Conservation (phyloP, 345 rosid species). For the Camelina sativa region DNA sequence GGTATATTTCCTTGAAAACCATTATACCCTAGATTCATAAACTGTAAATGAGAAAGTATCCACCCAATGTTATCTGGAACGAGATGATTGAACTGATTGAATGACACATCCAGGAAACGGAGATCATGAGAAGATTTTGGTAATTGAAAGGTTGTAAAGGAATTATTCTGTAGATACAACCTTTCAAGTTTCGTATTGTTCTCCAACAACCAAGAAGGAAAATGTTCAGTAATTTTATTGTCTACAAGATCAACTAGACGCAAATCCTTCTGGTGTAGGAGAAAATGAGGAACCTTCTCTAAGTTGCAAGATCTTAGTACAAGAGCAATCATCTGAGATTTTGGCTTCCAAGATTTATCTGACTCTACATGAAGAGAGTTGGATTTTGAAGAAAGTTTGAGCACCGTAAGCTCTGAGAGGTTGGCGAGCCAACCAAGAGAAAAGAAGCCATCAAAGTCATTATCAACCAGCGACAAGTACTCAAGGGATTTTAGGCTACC, state of each 20-base stretch:
- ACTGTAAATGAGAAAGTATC: neutral
- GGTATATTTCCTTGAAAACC: constrained; percentile 8
- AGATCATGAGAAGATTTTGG: constrained; percentile 5
- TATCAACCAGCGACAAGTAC: constrained; percentile 27
- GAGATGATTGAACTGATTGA: neutral
- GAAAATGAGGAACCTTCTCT: constrained; percentile 22
- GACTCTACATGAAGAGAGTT: neutral
- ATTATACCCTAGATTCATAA: neutral
- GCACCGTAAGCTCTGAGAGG: constrained; percentile 23
- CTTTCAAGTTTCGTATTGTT: constrained; percentile 11
- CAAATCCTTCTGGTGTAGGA: constrained; percentile 8
- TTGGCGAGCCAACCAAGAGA: constrained; percentile 17
- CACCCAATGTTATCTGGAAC: constrained; percentile 5
- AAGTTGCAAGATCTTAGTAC: constrained; percentile 12
- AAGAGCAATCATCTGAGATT: constrained; percentile 18
- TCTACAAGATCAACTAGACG: constrained; percentile 19
- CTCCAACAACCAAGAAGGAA: constrained; percentile 33
- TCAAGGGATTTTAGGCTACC: constrained; percentile 20
- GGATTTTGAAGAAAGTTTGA: neutral
- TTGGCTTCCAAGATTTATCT: neutral
- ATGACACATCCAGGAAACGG: constrained; percentile 11
- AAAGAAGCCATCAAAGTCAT: constrained; percentile 17
- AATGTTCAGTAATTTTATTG: constrained; percentile 8
- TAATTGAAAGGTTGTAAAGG: constrained; percentile 5
- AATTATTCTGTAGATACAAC: constrained; percentile 13